A percentile compares a stretch with the other conserved stretches of the same genome.
These are phyloP conservation scores for Secale cereale DNA, from an alignment of 176 grass and related monocot species.

Conservation along the genomic window DNA sequence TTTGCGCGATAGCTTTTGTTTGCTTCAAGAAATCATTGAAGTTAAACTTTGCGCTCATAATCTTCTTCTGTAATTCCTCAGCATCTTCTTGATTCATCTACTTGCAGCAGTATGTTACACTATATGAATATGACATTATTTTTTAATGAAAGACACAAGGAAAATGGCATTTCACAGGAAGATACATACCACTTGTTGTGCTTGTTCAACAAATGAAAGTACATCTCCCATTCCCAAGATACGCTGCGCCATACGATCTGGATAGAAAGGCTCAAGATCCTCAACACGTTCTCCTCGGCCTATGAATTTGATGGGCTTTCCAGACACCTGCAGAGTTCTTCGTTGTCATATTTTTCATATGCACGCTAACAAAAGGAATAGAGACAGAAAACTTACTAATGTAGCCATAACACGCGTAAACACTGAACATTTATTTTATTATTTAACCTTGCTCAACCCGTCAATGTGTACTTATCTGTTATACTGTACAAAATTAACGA, in stretches of 20 bases:
- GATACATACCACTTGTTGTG: constrained; percentile 84
- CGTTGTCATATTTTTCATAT: constrained; percentile 5
- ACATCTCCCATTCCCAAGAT: constrained; percentile 98
- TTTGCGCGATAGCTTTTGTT: constrained; percentile 73
- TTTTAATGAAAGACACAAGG: constrained; percentile 5
- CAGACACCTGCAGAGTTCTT: constrained; percentile 58
- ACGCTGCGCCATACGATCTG: constrained; percentile 89
- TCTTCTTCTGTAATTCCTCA: constrained; percentile 97
- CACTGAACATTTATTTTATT: constrained; percentile 10
- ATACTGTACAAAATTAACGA: background rate
- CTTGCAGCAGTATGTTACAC: constrained; percentile 29
- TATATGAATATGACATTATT: background rate
- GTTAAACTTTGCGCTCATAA: constrained; percentile 90
- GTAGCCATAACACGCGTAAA: background rate
- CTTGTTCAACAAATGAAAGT: constrained; percentile 95
- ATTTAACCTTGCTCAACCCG: background rate
- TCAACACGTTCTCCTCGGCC: constrained; percentile 85
- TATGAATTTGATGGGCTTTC: constrained; percentile 95
- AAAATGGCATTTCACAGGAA: constrained; percentile 10
- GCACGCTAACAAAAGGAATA: background rate
- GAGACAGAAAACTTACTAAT: background rate
- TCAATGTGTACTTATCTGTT: background rate
- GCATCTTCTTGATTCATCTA: constrained; percentile 97
- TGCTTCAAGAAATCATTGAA: constrained; percentile 96
- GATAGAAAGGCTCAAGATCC: constrained; percentile 95